These are phyloP conservation scores for Gossypium australe DNA, from an alignment of 345 rosid genomes.

Conservation along the genomic window DNA sequence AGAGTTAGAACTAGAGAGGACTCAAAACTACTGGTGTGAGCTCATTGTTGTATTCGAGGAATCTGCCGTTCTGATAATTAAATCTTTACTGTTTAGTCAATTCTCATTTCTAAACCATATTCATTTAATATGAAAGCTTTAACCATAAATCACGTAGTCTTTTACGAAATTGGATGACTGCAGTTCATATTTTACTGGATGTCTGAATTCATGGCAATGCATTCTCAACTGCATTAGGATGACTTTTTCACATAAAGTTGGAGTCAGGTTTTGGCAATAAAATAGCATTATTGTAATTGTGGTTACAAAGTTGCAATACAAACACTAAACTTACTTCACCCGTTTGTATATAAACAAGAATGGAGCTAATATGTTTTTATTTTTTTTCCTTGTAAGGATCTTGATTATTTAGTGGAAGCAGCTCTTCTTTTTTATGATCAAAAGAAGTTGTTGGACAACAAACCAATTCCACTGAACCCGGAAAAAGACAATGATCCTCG, in stretches of 20 bases:
- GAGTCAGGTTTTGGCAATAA: background rate
- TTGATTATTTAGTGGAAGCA: constrained; percentile 81
- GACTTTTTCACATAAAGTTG: background rate
- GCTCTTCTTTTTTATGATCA: constrained; percentile 71
- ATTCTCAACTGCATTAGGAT: background rate
- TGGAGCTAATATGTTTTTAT: background rate
- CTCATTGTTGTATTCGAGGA: background rate
- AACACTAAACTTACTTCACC: background rate
- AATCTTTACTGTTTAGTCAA: background rate
- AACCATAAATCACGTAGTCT: background rate
- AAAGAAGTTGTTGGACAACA: constrained; percentile 59
- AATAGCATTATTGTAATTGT: background rate
- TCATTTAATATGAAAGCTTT: background rate
- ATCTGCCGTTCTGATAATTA: background rate
- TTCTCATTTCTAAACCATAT: background rate
- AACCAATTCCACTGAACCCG: constrained; percentile 63
- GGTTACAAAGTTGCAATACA: background rate
- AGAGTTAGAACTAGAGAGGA: background rate
- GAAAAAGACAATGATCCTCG: constrained; percentile 87
- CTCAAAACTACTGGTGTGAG: background rate
- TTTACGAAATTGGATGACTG: background rate
- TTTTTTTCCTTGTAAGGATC: constrained; percentile 47
- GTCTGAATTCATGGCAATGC: background rate
- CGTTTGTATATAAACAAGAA: background rate
- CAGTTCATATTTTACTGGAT: background rate